phyloP scores from a whole-genome alignment of 805 yeast genomes.

The Ascoidea tarda region DNA sequence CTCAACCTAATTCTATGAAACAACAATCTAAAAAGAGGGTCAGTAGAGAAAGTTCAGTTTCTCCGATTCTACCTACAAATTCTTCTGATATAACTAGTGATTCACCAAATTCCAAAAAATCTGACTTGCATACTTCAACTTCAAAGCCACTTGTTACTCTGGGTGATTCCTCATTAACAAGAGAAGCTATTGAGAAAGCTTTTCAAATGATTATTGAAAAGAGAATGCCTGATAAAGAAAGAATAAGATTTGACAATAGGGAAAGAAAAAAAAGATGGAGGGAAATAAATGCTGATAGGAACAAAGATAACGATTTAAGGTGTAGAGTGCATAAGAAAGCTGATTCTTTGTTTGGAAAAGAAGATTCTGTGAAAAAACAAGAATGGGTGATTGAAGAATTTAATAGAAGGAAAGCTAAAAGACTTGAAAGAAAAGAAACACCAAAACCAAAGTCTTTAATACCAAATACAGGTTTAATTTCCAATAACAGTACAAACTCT shows the following conservation, averaged over 20 bases:
- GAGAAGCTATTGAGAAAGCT: neutral
- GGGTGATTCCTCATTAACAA: neutral
- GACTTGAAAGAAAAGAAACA: constrained; percentile 29
- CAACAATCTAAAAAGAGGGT: no score
- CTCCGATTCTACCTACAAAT: no score
- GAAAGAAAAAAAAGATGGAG: constrained; percentile 78
- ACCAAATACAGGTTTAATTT: neutral
- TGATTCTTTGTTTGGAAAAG: constrained; percentile 44
- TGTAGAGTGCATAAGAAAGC: constrained; percentile 71
- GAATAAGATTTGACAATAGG: constrained; percentile 52
- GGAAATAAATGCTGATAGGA: constrained; percentile 62
- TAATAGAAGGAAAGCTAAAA: constrained; percentile 43
- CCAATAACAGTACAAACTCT: no score
- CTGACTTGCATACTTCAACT: no score
- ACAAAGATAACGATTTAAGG: constrained; percentile 78
- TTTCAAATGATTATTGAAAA: neutral
- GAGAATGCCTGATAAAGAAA: constrained; percentile 27
- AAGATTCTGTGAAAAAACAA: constrained; percentile 35
- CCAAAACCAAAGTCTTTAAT: constrained; percentile 8
- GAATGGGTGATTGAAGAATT: constrained; percentile 72
- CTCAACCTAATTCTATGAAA: no score
- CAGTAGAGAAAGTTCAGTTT: no score
- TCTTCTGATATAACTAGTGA: no score
- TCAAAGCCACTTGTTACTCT: no score
- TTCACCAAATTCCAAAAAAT: no score